These are phyloP conservation scores for Hyaloscypha finlandica DNA, from an alignment of 495 filamentous ascomycete genomes.

Conservation along the genomic window DNA sequence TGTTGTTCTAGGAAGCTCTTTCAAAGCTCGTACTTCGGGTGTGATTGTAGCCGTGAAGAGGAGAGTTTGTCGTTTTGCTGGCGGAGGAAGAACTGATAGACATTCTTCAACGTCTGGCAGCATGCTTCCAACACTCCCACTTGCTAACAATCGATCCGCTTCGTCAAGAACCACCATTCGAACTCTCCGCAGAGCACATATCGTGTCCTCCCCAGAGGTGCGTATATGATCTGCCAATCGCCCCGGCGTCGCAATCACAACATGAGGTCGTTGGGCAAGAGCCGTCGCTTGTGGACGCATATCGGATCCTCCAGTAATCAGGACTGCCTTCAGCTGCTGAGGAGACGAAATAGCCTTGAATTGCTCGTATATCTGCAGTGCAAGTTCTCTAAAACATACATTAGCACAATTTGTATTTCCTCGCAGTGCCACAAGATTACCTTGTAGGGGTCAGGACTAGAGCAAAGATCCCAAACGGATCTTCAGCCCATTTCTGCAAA, in stretches of 20 bases:
- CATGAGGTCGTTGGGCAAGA: constrained; percentile 77
- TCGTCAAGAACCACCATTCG: constrained; percentile 93
- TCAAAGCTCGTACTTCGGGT: constrained; percentile 83
- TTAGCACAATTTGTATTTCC: not conserved
- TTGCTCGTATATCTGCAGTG: constrained; percentile 94
- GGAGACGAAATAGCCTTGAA: constrained; percentile 87
- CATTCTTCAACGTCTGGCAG: constrained; percentile 91
- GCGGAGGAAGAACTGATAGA: constrained; percentile 73
- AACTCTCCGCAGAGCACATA: constrained; percentile 73
- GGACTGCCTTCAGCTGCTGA: constrained; percentile 78
- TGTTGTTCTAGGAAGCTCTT: constrained; percentile 66
- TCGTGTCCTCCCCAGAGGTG: constrained; percentile 86
- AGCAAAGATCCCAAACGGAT: constrained; percentile 89
- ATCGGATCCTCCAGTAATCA: constrained; percentile 89
- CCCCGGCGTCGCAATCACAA: constrained; percentile 94
- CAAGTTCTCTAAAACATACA: constrained; percentile 64
- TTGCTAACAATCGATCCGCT: constrained; percentile 85
- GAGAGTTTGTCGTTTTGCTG: constrained; percentile 74
- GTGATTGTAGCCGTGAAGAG: constrained; percentile 98
- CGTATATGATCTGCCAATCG: constrained; percentile 92
- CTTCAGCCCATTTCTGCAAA: constrained; percentile 87
- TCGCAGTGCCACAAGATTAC: constrained; percentile 34
- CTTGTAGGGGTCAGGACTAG: constrained; percentile 88
- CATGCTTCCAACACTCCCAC: constrained; percentile 75
- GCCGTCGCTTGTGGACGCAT: constrained; percentile 88